Evolutionary conservation across 176 grass and related monocot species (phyloP).

Genomic region (Triticum turgidum): DNA sequence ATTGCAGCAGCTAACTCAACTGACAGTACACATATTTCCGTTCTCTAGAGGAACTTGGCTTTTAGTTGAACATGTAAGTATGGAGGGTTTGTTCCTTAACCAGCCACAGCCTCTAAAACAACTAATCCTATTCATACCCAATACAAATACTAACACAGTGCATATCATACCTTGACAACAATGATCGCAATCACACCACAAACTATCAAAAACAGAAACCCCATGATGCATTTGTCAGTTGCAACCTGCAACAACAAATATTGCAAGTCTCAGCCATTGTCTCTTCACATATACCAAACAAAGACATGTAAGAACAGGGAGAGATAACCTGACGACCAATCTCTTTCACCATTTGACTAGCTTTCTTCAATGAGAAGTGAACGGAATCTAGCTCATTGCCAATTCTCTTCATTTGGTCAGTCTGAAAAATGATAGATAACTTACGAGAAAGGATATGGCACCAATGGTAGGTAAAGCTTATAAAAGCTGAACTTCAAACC

Average conservation of each 20-base stretch:
- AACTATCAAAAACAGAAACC: conserved; percentile 77
- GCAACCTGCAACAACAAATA: conserved; percentile 67
- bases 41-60: not conserved
- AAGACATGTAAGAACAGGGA: not conserved
- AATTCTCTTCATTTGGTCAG: conserved; percentile 62
- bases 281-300: not conserved
- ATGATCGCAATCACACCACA: conserved; percentile 90
- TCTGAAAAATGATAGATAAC: conserved; percentile 33
- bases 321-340: conserved; percentile 60
- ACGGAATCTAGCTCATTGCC: conserved; percentile 62
- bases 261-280: conserved; percentile 4
- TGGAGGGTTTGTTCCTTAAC: not conserved
- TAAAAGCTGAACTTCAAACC: not conserved
- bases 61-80: conserved; percentile 8
- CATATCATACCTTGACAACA: conserved; percentile 87
- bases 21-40: not conserved
- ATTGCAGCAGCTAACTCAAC: not conserved
- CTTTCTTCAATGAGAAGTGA: conserved; percentile 71
- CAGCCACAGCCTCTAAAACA: not conserved
- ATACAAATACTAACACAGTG: not conserved
- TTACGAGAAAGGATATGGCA: not conserved
- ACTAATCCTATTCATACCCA: not conserved
- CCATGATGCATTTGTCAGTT: conserved; percentile 99
- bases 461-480: not conserved
- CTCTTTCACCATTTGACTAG: conserved; percentile 67